A percentile compares a stretch with the other conserved stretches of the same genome.
phyloP scores from a whole-genome alignment of 805 yeast genomes.

The Candida silvicultrix region DNA sequence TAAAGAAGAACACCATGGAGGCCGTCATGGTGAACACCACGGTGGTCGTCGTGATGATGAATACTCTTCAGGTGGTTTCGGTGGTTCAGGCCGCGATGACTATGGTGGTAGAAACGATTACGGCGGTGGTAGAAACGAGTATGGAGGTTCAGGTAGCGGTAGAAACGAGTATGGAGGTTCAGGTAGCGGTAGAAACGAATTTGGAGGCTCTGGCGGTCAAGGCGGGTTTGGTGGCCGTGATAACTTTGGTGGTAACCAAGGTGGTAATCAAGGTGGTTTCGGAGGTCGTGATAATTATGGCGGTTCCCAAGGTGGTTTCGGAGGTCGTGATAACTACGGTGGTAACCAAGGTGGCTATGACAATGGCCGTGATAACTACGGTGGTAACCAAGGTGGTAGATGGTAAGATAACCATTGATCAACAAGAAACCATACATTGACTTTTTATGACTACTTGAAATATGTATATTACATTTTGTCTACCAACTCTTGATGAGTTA shows the following conservation, averaged over 20 bases:
- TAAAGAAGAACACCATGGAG: slow-evolving; percentile 6
- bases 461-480: neutral
- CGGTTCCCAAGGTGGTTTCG: too few species aligned
- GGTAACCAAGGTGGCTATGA: neutral
- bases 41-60: slow-evolving; percentile 7
- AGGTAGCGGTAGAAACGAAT: slow-evolving; percentile 15
- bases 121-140: slow-evolving; percentile 2
- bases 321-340: slow-evolving; percentile 1
- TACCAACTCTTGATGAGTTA: neutral
- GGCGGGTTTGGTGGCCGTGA: slow-evolving; percentile 18
- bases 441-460: too few species aligned
- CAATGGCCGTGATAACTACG: slow-evolving; percentile 1
- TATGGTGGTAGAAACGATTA: slow-evolving; percentile 4
- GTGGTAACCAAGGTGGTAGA: slow-evolving; percentile 8
- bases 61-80: slow-evolving; percentile 10
- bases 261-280: slow-evolving; percentile 5
- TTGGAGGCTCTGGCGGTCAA: slow-evolving; percentile 14
- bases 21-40: slow-evolving; percentile 5
- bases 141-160: slow-evolving; percentile 14
- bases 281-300: too few species aligned
- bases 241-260: slow-evolving; percentile 10
- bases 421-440: too few species aligned
- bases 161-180: slow-evolving; percentile 15
- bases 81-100: slow-evolving; percentile 10
- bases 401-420: slow-evolving; percentile 2